Percentiles rank a stretch among this genome's conserved stretches.
phyloP scores from a whole-genome alignment of 2,329 filamentous ascomycete genomes.

The Macrophomina tecta region DNA sequence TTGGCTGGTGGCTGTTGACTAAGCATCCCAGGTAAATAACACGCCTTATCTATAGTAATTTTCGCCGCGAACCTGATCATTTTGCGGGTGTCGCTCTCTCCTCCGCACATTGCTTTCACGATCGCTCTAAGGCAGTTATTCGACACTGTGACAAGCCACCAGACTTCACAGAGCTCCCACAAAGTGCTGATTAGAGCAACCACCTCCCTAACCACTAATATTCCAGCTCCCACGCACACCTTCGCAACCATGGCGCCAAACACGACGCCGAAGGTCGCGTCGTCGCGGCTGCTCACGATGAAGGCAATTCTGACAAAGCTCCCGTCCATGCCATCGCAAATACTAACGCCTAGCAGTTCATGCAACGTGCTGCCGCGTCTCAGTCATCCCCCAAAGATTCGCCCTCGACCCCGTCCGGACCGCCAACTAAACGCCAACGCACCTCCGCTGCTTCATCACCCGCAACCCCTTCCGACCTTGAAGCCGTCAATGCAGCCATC shows the following conservation, averaged over 20 bases:
- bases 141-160: background rate
- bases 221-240: background rate
- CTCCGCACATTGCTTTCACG: slow-evolving; percentile 3
- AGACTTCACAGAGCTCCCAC: background rate
- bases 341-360: slow-evolving; percentile 46
- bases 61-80: background rate
- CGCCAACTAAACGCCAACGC: slow-evolving; percentile 70
- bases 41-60: slow-evolving; percentile 6
- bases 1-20: slow-evolving; percentile 16
- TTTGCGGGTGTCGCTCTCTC: slow-evolving; percentile 11
- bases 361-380: slow-evolving; percentile 82
- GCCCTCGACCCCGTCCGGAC: slow-evolving; percentile 58
- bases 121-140: background rate
- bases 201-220: background rate
- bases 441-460: slow-evolving; percentile 42
- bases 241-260: slow-evolving; percentile 22
- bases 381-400: slow-evolving; percentile 52
- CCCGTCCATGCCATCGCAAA: background rate
- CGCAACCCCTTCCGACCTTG: slow-evolving; percentile 57
- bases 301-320: slow-evolving; percentile 59
- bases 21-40: background rate
- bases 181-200: background rate
- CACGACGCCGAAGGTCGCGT: slow-evolving; percentile 49
- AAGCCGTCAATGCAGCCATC: slow-evolving; percentile 67
- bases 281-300: slow-evolving; percentile 88